Evolutionary conservation across 1,284 basidiomycete species (phyloP).

Genomic region (Pholiota adiposa): DNA sequence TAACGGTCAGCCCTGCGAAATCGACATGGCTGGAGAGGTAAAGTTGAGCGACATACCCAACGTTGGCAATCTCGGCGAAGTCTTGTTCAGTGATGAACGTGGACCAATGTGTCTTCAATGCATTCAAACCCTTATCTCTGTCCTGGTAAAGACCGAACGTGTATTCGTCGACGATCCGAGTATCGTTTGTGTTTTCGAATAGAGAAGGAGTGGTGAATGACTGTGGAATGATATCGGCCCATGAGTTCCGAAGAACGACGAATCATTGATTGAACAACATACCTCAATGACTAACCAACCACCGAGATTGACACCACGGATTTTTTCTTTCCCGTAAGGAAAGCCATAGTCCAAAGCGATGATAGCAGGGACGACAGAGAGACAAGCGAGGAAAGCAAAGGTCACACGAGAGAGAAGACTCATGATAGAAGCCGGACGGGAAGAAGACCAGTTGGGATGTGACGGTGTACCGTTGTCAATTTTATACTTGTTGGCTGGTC

Average conservation of each 20-base stretch:
- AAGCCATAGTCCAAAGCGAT: conserved; percentile 42
- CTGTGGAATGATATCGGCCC: not conserved
- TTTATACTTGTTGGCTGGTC: not conserved
- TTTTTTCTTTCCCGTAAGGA: conserved; percentile 58
- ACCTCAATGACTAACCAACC: conserved; percentile 84
- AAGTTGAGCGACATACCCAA: conserved; percentile 51
- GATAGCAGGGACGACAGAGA: conserved; percentile 20
- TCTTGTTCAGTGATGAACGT: conserved; percentile 83
- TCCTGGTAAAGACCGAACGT: conserved; percentile 77
- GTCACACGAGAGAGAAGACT: not conserved
- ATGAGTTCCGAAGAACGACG: not conserved
- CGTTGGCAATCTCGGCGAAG: conserved; percentile 71
- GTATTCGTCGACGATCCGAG: conserved; percentile 80
- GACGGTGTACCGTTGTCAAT: not conserved
- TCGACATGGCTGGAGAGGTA: not conserved
- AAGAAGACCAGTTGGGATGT: not conserved
- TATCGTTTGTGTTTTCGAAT: conserved; percentile 80
- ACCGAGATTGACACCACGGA: conserved; percentile 76
- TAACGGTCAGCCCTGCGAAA: not conserved
- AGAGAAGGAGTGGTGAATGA: conserved; percentile 73
- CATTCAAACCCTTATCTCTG: conserved; percentile 45
- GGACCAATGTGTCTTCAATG: conserved; percentile 73
- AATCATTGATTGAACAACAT: not conserved
- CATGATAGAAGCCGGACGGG: not conserved
- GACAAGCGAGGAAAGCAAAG: conserved; percentile 11